These are phyloP conservation scores for Penicillium verhagenii DNA, from an alignment of 495 filamentous ascomycete genomes.

Conservation along the genomic window DNA sequence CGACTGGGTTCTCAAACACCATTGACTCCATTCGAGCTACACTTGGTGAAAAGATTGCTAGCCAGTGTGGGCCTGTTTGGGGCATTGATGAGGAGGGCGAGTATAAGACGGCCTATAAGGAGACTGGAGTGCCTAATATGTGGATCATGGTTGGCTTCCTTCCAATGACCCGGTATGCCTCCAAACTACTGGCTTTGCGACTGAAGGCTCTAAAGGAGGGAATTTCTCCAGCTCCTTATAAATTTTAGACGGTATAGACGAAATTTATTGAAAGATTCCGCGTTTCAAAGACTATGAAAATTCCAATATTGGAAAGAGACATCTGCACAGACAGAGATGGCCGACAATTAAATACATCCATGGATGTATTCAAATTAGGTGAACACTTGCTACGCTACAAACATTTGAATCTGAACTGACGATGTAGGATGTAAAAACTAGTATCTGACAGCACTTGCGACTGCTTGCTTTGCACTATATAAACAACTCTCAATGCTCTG, in stretches of 20 bases:
- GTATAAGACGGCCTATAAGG: conserved; percentile 58
- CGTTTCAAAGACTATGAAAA: background rate
- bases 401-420: too few relatives aligned
- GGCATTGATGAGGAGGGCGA: conserved; percentile 74
- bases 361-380: too few relatives aligned
- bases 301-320: background rate
- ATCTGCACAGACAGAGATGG: too few relatives aligned
- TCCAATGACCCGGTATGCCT: conserved; percentile 20
- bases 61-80: conserved; percentile 64
- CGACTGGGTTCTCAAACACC: conserved; percentile 67
- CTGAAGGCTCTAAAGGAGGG: conserved; percentile 23
- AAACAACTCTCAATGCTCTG: too few relatives aligned
- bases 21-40: conserved; percentile 35
- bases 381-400: too few relatives aligned
- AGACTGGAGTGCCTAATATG: conserved; percentile 41
- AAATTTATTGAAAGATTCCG: conserved; percentile 2
- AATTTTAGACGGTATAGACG: conserved; percentile 6
- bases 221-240: conserved; percentile 18
- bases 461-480: too few relatives aligned
- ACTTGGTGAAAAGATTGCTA: conserved; percentile 62
- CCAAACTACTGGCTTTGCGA: conserved; percentile 22
- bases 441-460: too few relatives aligned
- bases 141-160: conserved; percentile 29
- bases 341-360: too few relatives aligned
- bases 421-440: too few relatives aligned